Percentiles rank a stretch among this genome's conserved stretches.
Conservation (phyloP, 2,329 filamentous ascomycete species). For the Paracamarosporium sp. region DNA sequence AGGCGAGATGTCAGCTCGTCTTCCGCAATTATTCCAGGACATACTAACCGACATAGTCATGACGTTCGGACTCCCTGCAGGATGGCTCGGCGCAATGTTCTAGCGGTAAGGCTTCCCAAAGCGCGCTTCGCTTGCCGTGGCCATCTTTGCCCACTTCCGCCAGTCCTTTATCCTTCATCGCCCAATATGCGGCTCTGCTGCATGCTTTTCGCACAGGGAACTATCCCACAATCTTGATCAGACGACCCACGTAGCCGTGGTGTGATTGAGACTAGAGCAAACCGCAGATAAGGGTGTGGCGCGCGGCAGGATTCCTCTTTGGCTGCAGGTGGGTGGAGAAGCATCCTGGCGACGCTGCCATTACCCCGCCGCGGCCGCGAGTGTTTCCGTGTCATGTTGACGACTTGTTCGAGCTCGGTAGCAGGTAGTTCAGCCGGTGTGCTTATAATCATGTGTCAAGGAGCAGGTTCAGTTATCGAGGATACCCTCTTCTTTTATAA, state of each 20-base stretch:
- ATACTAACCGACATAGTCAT: conserved; percentile 28
- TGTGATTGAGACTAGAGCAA: conserved; percentile 22
- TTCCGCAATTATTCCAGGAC: background rate
- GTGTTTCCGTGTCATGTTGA: conserved; percentile 14
- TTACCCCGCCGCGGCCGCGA: conserved; percentile 36
- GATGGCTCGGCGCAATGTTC: background rate
- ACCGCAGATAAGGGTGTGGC: conserved; percentile 39
- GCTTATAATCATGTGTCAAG: background rate
- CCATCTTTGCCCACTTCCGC: conserved; percentile 16
- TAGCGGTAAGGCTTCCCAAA: conserved; percentile 8
- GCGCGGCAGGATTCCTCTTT: conserved; percentile 32
- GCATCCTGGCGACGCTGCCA: conserved; percentile 23
- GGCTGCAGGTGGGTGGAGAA: conserved; percentile 33
- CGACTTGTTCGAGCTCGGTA: background rate
- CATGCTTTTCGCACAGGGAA: conserved; percentile 5
- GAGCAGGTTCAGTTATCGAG: background rate
- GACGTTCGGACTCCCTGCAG: conserved; percentile 5
- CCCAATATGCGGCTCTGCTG: conserved; percentile 43
- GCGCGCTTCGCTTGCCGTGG: conserved; percentile 11
- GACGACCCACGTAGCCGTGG: conserved; percentile 28
- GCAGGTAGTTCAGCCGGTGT: background rate
- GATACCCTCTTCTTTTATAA: background rate
- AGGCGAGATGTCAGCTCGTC: background rate
- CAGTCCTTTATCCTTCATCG: conserved; percentile 33
- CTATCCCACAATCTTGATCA: conserved; percentile 29